phyloP scores from a whole-genome alignment of 1,284 basidiomycete species.

The Melampsora abietis-canadensis region DNA sequence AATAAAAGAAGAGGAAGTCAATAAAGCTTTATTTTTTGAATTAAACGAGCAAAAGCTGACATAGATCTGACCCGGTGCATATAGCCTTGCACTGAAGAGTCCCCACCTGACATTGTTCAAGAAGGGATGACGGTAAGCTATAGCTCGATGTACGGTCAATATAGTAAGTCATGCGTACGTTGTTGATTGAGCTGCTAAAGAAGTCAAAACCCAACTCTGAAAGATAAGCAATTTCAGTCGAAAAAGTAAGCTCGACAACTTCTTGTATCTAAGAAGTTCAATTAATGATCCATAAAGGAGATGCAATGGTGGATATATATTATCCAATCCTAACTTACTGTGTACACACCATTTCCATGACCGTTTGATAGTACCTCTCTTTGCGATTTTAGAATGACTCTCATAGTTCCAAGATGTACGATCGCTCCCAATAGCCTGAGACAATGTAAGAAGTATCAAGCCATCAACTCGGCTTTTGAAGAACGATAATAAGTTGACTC shows the following conservation, averaged over 20 bases:
- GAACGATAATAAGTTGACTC: neutral
- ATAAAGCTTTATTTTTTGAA: neutral
- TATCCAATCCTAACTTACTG: neutral
- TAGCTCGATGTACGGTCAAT: too few relatives aligned
- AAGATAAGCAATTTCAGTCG: neutral
- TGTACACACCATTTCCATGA: neutral
- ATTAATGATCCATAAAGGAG: too few relatives aligned
- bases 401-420: constrained; percentile 3
- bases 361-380: neutral
- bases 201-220: neutral
- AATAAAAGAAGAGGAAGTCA: too few relatives aligned
- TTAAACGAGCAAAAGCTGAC: neutral
- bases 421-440: neutral
- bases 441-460: neutral
- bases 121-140: too few relatives aligned
- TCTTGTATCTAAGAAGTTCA: neutral
- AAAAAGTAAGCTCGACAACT: neutral
- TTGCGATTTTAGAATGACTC: neutral
- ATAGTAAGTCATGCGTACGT: neutral
- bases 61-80: constrained; percentile 18
- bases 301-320: too few relatives aligned
- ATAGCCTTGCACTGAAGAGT: constrained; percentile 29
- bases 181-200: constrained; percentile 6
- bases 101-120: constrained; percentile 14
- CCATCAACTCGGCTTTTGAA: neutral